Evolutionary conservation across 306 rosid genomes (phyloP).

Genomic region (Dryas alaskensis): DNA sequence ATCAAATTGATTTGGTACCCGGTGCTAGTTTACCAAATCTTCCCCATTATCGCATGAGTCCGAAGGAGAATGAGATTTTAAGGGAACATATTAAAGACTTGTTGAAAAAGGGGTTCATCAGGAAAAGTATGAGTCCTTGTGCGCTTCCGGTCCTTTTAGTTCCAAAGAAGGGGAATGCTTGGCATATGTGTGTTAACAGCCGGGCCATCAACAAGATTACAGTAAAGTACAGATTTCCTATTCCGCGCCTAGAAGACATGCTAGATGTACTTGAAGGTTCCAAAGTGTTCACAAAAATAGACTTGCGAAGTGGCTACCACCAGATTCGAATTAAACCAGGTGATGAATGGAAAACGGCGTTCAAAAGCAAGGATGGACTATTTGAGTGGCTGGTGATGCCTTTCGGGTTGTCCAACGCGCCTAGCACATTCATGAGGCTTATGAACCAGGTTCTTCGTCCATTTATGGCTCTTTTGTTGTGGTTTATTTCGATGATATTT

Average conservation of each 20-base stretch:
- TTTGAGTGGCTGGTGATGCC: neutral
- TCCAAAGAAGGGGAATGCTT: no score
- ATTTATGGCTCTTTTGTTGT: neutral
- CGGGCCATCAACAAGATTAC: neutral
- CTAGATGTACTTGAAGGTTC: no score
- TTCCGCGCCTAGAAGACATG: neutral
- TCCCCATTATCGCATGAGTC: no score
- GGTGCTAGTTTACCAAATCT: no score
- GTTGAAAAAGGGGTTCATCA: no score
- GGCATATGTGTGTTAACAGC: no score
- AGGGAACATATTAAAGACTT: no score
- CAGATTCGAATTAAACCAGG: neutral
- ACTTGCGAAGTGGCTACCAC: no score
- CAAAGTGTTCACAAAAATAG: no score
- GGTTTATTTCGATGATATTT: neutral
- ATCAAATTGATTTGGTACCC: no score
- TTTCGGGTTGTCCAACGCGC: neutral
- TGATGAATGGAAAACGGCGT: neutral
- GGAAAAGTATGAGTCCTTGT: neutral
- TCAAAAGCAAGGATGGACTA: neutral
- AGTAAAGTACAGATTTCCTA: neutral
- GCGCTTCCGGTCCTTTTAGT: no score
- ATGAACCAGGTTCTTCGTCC: neutral
- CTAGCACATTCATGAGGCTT: neutral
- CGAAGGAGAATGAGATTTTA: no score